Conservation (phyloP, 1,139 yeast genomes). For the Torulaspora pretoriensis region DNA sequence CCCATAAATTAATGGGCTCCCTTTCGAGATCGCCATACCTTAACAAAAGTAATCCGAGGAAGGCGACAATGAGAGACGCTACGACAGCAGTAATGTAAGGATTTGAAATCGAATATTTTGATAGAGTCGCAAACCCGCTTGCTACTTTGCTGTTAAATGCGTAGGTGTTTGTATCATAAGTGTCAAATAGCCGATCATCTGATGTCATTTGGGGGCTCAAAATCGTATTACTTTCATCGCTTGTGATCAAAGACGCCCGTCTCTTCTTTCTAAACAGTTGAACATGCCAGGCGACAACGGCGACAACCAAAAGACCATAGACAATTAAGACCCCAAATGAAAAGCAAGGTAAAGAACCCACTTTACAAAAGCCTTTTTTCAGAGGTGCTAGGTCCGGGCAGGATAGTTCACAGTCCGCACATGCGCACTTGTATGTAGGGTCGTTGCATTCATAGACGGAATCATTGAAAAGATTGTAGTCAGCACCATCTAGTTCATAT, state of each 20-base stretch:
- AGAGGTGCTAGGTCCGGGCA: conserved; percentile 66
- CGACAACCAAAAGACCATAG: conserved; percentile 46
- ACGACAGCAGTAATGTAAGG: conserved; percentile 54
- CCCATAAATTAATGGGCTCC: conserved; percentile 85
- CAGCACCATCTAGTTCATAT: conserved; percentile 40
- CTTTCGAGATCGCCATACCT: conserved; percentile 60
- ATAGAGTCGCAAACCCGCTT: conserved; percentile 44
- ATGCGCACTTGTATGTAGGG: conserved; percentile 65
- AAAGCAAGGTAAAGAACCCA: conserved; percentile 68
- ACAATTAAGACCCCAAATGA: conserved; percentile 56
- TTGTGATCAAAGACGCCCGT: conserved; percentile 15
- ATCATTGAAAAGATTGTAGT: conserved; percentile 27
- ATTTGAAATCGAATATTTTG: conserved; percentile 52
- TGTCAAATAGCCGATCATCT: conserved; percentile 21
- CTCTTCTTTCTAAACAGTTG: conserved; percentile 30
- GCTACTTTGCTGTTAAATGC: conserved; percentile 20
- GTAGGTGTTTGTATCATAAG: conserved; percentile 19
- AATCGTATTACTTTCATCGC: conserved; percentile 22
- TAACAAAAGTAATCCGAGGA: conserved; percentile 52
- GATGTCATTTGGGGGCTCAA: conserved; percentile 11
- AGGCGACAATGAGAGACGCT: conserved; percentile 43
- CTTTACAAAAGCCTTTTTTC: conserved; percentile 43
- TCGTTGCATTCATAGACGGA: conserved; percentile 51
- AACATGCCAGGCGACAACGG: conserved; percentile 39
- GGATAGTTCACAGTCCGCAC: conserved; percentile 79